Evolutionary conservation across 2,329 filamentous ascomycete species (phyloP).

Genomic region (Trichoderma sp.): DNA sequence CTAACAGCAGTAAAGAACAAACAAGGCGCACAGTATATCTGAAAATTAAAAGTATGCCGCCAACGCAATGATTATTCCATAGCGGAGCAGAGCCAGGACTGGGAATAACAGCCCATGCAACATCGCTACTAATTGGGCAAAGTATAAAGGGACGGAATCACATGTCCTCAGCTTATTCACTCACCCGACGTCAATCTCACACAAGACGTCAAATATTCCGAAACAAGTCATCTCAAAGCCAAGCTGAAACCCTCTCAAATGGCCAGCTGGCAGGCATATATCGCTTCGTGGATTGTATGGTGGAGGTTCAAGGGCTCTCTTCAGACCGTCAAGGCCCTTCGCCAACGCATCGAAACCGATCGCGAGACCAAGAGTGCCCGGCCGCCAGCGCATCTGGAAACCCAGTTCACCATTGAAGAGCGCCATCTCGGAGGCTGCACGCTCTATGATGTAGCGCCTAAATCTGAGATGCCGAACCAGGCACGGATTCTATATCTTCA

Average conservation of each 20-base stretch:
- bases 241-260: neutral
- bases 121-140: neutral
- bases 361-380: slow-evolving; percentile 24
- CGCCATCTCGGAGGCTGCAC: slow-evolving; percentile 21
- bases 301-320: slow-evolving; percentile 28
- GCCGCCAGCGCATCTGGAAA: slow-evolving; percentile 28
- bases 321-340: slow-evolving; percentile 26
- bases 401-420: slow-evolving; percentile 28
- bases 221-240: neutral
- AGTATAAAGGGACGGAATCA: neutral
- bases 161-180: neutral
- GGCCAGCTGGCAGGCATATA: slow-evolving; percentile 27
- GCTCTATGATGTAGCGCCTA: slow-evolving; percentile 32
- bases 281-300: slow-evolving; percentile 30
- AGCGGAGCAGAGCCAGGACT: neutral
- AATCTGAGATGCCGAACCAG: slow-evolving; percentile 29
- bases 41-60: neutral
- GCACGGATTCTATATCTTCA: slow-evolving; percentile 33
- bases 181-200: neutral
- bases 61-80: neutral
- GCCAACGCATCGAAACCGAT: slow-evolving; percentile 25
- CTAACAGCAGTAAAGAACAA: no score
- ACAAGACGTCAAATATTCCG: neutral
- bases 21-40: neutral
- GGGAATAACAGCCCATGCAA: neutral